These are phyloP conservation scores for Scytalidium lignicola DNA, from an alignment of 2,329 filamentous ascomycete genomes.

Conservation along the genomic window DNA sequence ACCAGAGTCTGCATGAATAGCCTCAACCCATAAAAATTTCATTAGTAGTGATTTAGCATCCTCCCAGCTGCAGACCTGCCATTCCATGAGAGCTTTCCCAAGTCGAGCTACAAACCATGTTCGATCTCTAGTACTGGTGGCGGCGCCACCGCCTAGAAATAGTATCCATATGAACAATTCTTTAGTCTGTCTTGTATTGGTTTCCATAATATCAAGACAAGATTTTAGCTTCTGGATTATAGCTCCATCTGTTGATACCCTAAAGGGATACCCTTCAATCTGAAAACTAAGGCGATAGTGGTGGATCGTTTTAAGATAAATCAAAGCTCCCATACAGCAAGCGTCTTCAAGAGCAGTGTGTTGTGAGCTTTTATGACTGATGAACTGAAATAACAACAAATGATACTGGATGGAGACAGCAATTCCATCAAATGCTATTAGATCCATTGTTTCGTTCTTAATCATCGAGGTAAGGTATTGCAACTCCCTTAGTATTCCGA, in stretches of 20 bases:
- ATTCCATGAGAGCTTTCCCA: neutral
- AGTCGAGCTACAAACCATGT: neutral
- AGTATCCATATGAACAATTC: neutral
- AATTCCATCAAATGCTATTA: neutral
- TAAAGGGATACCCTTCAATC: neutral
- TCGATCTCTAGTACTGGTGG: neutral
- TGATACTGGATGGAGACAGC: neutral
- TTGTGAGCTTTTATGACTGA: neutral
- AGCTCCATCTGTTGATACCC: neutral
- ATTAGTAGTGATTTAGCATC: neutral
- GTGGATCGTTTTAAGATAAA: neutral
- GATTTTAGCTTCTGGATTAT: neutral
- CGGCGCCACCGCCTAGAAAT: neutral
- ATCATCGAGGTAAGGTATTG: neutral
- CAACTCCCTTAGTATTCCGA: neutral
- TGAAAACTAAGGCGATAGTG: neutral
- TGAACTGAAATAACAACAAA: neutral
- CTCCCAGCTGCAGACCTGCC: neutral
- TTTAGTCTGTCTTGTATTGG: neutral
- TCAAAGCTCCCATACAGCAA: neutral
- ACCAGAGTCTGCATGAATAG: neutral
- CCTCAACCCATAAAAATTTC: neutral
- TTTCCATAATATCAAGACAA: neutral
- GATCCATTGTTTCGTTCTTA: neutral
- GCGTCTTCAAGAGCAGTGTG: neutral